Conservation (phyloP, 2,329 filamentous ascomycete genomes). For the Phaeoacremonium minimum region DNA sequence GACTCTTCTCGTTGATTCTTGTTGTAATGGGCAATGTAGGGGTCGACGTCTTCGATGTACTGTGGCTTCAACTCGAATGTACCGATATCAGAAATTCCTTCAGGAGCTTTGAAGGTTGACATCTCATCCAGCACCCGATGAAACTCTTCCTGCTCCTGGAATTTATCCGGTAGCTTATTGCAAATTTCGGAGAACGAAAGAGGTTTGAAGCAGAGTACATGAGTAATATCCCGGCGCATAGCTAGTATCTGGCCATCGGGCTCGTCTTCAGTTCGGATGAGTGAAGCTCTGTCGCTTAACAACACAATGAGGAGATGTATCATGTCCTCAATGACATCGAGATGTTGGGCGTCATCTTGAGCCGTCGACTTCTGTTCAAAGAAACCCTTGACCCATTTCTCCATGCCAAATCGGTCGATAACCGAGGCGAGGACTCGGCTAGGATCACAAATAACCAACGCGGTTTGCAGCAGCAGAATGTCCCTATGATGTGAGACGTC, state of each 20-base stretch:
- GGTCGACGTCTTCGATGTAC: conserved; percentile 84
- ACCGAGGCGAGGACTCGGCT: conserved; percentile 82
- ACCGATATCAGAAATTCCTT: conserved; percentile 87
- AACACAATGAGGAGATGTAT: conserved; percentile 88
- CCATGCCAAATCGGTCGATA: conserved; percentile 86
- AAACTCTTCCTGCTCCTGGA: conserved; percentile 86
- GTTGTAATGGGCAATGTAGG: conserved; percentile 92
- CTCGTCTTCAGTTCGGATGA: conserved; percentile 66
- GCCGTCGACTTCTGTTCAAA: conserved; percentile 69
- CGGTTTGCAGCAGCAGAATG: conserved; percentile 88
- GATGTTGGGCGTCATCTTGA: conserved; percentile 81
- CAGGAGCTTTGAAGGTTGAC: conserved; percentile 83
- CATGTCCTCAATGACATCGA: conserved; percentile 95
- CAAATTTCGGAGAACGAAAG: conserved; percentile 91
- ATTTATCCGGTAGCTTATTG: conserved; percentile 79
- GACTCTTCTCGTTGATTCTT: conserved; percentile 97
- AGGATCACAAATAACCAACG: conserved; percentile 80
- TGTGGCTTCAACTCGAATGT: conserved; percentile 89
- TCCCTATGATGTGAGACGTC: conserved; percentile 94
- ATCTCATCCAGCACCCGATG: conserved; percentile 80
- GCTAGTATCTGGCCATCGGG: conserved; percentile 61
- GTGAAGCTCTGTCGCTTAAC: conserved; percentile 79
- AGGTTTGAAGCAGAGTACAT: conserved; percentile 94
- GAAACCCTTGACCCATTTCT: conserved; percentile 78
- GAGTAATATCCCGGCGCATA: conserved; percentile 84